Base-by-base conservation (phyloP, 345 rosid genomes). In the Pugionium cornutum region DNA sequence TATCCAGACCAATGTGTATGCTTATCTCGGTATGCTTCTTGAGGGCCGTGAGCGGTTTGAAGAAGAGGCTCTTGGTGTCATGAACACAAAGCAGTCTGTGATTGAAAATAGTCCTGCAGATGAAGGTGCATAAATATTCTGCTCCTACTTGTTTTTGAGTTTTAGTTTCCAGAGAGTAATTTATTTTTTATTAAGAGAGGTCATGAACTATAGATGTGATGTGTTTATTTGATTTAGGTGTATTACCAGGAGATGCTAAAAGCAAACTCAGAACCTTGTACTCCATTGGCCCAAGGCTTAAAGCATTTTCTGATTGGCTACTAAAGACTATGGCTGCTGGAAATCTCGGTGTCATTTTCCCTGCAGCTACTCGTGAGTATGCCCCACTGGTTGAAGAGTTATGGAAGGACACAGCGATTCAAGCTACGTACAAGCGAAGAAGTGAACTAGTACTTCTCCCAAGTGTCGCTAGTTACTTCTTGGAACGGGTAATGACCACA, bases 41-140 rank as follows among this genome's bases (percentile, higher is more conserved):
- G 99, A 95, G 77, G 99, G 95, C 3, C 96, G 95, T 55, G 99
- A 95, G 62, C 88, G 83, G 51, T 95, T 91, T 58, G 99, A 91
- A 76, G 99, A 95, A 68, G 97, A 90, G 69, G 61, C 80, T 78
- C 86, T 81, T 77, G 69, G 73, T 66, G 81, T 72, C 72, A 78
- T 39, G 76, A 66, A 59, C 67, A 58, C 66, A 29, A 78, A 66
- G 35, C 76, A 28, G 42, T 64, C 68, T 65, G 67, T 67, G 46
- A 55, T 59, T 54, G 81, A 73, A 46, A 49, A 69, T n/a, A 68
- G 62, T n/a, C 40, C 65, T 34, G 49, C 41, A 55, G 86, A 89
- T 75, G 77, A 66, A 79, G 64, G 56, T 78, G 69, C 69, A 44
- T 68, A 68, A 28, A 55, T 10, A 29, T 43, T 0, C 5, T 0